These are phyloP conservation scores for Thozetella sp. DNA, from an alignment of 495 filamentous ascomycete genomes.

Conservation along the genomic window DNA sequence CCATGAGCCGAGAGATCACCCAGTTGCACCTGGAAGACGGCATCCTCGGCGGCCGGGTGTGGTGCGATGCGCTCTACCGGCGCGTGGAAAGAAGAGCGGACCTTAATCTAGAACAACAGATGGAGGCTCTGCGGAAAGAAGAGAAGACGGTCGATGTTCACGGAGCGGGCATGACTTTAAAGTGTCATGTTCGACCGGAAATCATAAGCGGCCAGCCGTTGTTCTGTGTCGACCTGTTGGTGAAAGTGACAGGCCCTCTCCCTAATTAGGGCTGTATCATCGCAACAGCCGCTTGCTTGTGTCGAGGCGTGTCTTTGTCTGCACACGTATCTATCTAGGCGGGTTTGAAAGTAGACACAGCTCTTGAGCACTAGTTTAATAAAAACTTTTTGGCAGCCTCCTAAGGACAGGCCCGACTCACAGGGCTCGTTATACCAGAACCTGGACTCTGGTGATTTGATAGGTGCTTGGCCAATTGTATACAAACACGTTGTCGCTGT, in stretches of 20 bases:
- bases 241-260: neutral
- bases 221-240: slow-evolving; percentile 3
- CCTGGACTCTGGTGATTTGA: no score
- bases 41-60: neutral
- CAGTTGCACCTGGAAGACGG: neutral
- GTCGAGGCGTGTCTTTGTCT: neutral
- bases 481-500: no score
- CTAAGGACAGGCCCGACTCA: no score
- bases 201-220: slow-evolving; percentile 3
- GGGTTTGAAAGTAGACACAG: neutral
- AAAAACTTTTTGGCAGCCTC: no score
- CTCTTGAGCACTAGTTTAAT: no score
- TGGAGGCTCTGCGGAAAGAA: neutral
- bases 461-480: no score
- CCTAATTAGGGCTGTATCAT: no score
- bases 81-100: neutral
- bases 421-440: no score
- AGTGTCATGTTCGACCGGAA: slow-evolving; percentile 3
- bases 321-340: neutral
- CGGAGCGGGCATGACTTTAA: neutral
- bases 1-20: neutral
- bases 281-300: no score
- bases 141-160: neutral
- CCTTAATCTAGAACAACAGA: neutral
- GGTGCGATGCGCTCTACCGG: slow-evolving; percentile 1